These are phyloP conservation scores for Lizonia empirigonia DNA, from an alignment of 2,329 filamentous ascomycete species.

Conservation along the genomic window DNA sequence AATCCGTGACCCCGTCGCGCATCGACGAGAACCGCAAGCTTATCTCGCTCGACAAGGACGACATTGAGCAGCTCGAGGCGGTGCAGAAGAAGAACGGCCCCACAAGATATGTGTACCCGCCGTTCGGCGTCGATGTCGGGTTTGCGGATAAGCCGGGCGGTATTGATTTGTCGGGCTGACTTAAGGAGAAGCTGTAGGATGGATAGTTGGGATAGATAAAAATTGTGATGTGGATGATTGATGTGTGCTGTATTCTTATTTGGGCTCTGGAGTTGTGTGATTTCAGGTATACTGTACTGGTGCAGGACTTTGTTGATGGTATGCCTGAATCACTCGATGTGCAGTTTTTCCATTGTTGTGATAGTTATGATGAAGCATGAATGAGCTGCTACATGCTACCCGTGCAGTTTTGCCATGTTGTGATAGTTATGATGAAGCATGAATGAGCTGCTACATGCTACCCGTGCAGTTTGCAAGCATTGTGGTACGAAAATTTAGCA, in stretches of 20 bases:
- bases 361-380: not conserved
- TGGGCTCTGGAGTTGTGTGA: not conserved
- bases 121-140: conserved; percentile 56
- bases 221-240: not conserved
- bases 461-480: no score
- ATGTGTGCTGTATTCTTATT: not conserved
- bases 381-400: no score
- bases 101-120: conserved; percentile 56
- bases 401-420: no score
- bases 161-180: conserved; percentile 44
- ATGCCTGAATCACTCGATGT: no score
- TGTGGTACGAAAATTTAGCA: no score
- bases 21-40: conserved; percentile 74
- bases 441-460: no score
- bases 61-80: conserved; percentile 59
- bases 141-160: conserved; percentile 56
- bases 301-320: no score
- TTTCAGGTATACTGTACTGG: no score
- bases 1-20: conserved; percentile 70
- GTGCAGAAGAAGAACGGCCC: conserved; percentile 55
- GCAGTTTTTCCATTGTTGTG: no score
- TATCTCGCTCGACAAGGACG: conserved; percentile 67
- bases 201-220: conserved; percentile 21
- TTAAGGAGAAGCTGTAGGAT: conserved; percentile 11
- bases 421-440: not conserved